A percentile compares a stretch with the other conserved stretches of the same genome.
Evolutionary conservation across 352 stramenopile species (phyloP).

Genomic region (Globisporangium echinulatum): DNA sequence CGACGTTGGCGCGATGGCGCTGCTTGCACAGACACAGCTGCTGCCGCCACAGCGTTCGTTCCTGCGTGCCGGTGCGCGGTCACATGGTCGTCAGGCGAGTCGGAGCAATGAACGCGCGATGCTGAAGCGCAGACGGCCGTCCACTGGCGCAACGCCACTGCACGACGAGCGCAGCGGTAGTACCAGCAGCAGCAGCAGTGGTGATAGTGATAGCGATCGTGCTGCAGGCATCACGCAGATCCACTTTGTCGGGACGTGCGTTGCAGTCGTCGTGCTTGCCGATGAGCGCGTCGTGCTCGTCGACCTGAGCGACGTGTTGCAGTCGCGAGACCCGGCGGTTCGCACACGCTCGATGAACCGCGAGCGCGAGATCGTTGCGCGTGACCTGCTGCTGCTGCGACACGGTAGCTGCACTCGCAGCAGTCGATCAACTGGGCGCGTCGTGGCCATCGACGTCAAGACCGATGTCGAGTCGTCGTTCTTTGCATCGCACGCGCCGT

Average conservation of each 20-base stretch:
- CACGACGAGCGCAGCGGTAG: not conserved
- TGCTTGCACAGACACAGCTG: conserved; percentile 37
- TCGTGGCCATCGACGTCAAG: conserved; percentile 9
- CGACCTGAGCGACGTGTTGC: conserved; percentile 24
- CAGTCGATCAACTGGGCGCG: conserved; percentile 2
- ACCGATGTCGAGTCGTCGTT: conserved; percentile 9
- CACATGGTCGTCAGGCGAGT: not conserved
- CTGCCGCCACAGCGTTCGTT: not conserved
- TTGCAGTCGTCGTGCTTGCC: conserved; percentile 21
- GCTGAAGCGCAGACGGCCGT: conserved; percentile 3
- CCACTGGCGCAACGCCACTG: not conserved
- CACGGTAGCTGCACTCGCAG: not conserved
- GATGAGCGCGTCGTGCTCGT: conserved; percentile 29
- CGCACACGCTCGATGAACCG: not conserved
- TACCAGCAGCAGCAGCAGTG: not conserved
- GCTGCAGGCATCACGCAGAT: conserved; percentile 20
- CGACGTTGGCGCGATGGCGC: conserved; percentile 32
- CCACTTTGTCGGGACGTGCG: conserved; percentile 25
- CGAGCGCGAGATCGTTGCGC: conserved; percentile 27
- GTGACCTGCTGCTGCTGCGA: conserved; percentile 18
- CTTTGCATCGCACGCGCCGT: not conserved
- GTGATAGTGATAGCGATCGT: not conserved
- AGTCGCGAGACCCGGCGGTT: too few species aligned
- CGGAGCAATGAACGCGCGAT: conserved; percentile 1
- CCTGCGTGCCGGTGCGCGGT: not conserved